These are phyloP conservation scores for Artomyces pyxidatus DNA, from an alignment of 768 basidiomycete species.

Conservation along the genomic window DNA sequence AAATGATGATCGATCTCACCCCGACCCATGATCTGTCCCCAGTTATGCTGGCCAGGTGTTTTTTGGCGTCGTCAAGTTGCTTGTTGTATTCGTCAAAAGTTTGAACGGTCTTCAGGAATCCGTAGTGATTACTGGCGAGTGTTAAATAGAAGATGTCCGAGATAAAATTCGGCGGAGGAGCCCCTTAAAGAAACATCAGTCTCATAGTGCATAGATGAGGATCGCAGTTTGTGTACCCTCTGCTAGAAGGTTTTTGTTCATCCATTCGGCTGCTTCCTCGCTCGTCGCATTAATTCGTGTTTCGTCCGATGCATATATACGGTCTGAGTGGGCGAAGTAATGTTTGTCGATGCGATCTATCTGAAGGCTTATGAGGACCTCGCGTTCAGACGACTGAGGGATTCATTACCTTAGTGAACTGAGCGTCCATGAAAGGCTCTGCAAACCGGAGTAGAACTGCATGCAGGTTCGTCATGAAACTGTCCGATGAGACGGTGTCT, in stretches of 20 bases:
- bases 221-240: too few species aligned
- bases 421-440: conserved; percentile 92
- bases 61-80: conserved; percentile 67
- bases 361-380: too few species aligned
- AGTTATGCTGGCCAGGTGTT: conserved; percentile 67
- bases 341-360: conserved; percentile 86
- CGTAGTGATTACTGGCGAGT: conserved; percentile 84
- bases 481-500: conserved; percentile 79
- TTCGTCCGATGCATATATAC: conserved; percentile 78
- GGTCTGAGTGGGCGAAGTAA: conserved; percentile 64
- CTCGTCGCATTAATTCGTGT: conserved; percentile 91
- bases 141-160: conserved; percentile 91
- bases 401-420: conserved; percentile 81
- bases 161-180: conserved; percentile 81
- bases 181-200: conserved; percentile 27
- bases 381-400: too few species aligned
- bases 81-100: conserved; percentile 66
- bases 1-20: conserved; percentile 32
- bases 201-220: too few species aligned
- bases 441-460: conserved; percentile 77
- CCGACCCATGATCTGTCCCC: conserved; percentile 79
- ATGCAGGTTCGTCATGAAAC: conserved; percentile 89
- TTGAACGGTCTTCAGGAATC: conserved; percentile 74
- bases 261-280: conserved; percentile 77
- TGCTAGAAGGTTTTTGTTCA: conserved; percentile 36